Conservation (phyloP, 345 rosid species). For the Acer yangbiense region DNA sequence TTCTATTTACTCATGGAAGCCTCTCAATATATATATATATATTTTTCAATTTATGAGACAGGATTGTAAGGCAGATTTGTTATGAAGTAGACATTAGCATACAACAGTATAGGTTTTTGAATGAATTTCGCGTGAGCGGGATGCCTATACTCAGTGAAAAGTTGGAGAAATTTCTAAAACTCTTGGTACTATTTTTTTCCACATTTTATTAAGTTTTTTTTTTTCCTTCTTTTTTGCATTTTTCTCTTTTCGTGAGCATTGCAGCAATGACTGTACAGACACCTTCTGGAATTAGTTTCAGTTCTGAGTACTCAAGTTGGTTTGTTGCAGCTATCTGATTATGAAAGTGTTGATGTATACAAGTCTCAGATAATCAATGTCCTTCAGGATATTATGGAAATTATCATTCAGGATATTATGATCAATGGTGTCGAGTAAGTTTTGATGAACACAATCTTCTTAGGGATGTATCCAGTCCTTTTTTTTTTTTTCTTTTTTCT, state of each 20-base stretch:
- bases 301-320: conserved; percentile 12
- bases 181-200: conserved; percentile 57
- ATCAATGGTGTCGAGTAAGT: conserved; percentile 72
- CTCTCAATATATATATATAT: neutral
- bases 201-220: conserved; percentile 1
- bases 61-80: conserved; percentile 63
- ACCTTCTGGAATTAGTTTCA: neutral
- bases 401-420: conserved; percentile 81
- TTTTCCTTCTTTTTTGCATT: conserved; percentile 1
- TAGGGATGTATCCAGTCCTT: neutral
- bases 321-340: conserved; percentile 51
- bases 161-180: conserved; percentile 68
- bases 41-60: conserved; percentile 30
- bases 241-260: conserved; percentile 14
- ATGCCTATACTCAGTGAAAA: conserved; percentile 77
- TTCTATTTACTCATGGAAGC: neutral
- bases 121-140: conserved; percentile 63
- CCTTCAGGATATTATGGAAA: conserved; percentile 93
- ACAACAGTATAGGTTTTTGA: conserved; percentile 49
- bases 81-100: conserved; percentile 53
- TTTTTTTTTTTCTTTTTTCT: neutral
- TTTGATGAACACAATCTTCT: conserved; percentile 19
- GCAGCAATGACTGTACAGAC: neutral
- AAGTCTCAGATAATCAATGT: conserved; percentile 78
- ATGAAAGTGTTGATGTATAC: conserved; percentile 40